Base-by-base conservation (phyloP, 1,284 basidiomycete genomes). In the Marasmius oreades region DNA sequence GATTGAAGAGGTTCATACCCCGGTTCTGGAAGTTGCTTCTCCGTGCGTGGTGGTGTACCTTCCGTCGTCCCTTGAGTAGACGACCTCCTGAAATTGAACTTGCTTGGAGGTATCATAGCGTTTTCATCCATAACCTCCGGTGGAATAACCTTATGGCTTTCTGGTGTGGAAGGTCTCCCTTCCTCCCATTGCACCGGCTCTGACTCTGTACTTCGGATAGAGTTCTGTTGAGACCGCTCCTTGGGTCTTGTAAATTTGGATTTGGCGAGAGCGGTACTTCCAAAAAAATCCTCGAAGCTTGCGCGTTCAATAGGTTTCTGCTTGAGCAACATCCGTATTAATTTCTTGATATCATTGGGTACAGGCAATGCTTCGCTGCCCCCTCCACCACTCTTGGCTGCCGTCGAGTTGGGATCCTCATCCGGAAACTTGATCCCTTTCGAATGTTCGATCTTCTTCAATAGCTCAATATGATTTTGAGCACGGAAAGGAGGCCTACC, bases 401-500 rank as follows among this genome's bases (percentile, higher is more conserved):
- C 64, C 11, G 68, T 55, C 2, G 75, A 68, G 5, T 70, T 64
- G 2, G 81, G 77, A 61, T 85, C 88, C 67, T 98, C 96, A 66
- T 98, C 96, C 0, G 94, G 95, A 62, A 98, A 98, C 69, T 88
- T 91, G 69, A 99, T 88, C 23, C 91, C 90, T 64, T 84, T 88
- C 11, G 86, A 80, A 31, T 84, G 81, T 67, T 98, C 95, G 62
- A 99, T 98, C 79, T 88, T 91, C 74, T 92, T 92, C 47, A 98
- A 77, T 10, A 99, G 81, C 67, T 98, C 97, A 65, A 99, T 92
- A 69, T 98, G 95, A 68, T 98, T 99, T 69, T 87, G 85, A 0
- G 97, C 96, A 16, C 95, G 87, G 75, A 96, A 99, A 0, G 97
- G 96, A 2, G 97, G 92, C 63, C 87, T 88, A 2, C 95, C 96